phyloP scores from a whole-genome alignment of 2,329 filamentous ascomycete genomes.

The Gnomoniopsis smithogilvyi region DNA sequence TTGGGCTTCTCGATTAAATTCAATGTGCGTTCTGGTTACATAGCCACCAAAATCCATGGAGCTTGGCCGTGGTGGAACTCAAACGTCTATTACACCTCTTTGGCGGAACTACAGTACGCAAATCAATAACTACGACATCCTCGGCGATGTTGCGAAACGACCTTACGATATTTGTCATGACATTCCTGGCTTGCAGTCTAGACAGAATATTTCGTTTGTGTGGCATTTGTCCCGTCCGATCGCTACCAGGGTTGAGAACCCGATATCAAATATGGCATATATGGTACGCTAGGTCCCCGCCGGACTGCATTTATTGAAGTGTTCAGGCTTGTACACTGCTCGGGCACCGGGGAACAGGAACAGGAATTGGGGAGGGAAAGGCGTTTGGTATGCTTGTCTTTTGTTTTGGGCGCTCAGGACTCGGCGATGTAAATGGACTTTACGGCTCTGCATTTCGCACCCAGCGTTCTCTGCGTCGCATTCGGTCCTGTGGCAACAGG shows the following conservation, averaged over 20 bases:
- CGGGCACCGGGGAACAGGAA: not conserved
- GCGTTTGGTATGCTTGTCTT: conserved; percentile 9
- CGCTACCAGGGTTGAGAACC: conserved; percentile 6
- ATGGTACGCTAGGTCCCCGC: not conserved
- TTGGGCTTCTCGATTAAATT: conserved; percentile 22
- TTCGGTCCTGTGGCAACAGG: not conserved
- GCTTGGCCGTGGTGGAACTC: conserved; percentile 1
- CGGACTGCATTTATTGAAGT: not conserved
- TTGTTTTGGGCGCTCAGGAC: not conserved
- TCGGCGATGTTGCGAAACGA: conserved; percentile 14
- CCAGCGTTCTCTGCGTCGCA: not conserved
- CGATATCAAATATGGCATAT: conserved; percentile 4
- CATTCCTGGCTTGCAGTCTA: conserved; percentile 11
- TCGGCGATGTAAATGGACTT: not conserved
- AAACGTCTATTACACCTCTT: not conserved
- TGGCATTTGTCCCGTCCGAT: conserved; percentile 1
- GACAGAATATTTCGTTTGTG: conserved; percentile 3
- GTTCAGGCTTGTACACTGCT: conserved; percentile 1
- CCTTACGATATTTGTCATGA: conserved; percentile 16
- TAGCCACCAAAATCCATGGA: conserved; percentile 17
- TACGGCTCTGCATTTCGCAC: not conserved
- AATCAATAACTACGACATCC: conserved; percentile 8
- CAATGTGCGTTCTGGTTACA: conserved; percentile 22
- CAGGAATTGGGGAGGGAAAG: not conserved
- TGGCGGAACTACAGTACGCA: conserved; percentile 12